Evolutionary conservation across 1,284 basidiomycete genomes (phyloP).

Genomic region (Pseudozyma sp.): DNA sequence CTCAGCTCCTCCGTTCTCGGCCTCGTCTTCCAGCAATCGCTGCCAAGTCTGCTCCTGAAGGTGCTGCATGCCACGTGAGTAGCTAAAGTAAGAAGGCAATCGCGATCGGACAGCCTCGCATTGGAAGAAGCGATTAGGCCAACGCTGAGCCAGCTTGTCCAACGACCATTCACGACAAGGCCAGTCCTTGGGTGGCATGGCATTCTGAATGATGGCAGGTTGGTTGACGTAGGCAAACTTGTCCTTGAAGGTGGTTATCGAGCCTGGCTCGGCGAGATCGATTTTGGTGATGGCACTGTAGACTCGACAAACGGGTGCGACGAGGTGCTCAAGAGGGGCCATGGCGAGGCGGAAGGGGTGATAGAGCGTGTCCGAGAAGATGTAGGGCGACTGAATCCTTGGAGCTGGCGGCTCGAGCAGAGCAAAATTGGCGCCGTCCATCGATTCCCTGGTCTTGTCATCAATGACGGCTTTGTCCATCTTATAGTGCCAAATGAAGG

Average conservation of each 20-base stretch:
- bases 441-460: conserved; percentile 23
- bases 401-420: conserved; percentile 28
- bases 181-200: conserved; percentile 54
- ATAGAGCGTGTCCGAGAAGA: conserved; percentile 62
- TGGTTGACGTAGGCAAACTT: conserved; percentile 40
- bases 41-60: conserved; percentile 43
- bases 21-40: conserved; percentile 28
- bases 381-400: conserved; percentile 42
- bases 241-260: conserved; percentile 32
- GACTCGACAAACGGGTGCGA: conserved; percentile 37
- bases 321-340: conserved; percentile 48
- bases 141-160: conserved; percentile 46
- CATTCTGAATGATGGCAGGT: conserved; percentile 58
- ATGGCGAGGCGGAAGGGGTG: conserved; percentile 59
- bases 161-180: conserved; percentile 57
- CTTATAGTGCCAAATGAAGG: conserved; percentile 47
- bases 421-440: conserved; percentile 32
- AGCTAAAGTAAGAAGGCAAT: conserved; percentile 53
- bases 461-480: conserved; percentile 24
- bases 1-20: not conserved
- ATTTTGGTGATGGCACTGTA: conserved; percentile 50
- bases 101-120: conserved; percentile 59
- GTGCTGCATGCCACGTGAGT: conserved; percentile 53
- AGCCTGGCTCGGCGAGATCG: conserved; percentile 30
- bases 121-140: conserved; percentile 55